These are phyloP conservation scores for Calonectria pteridis DNA, from an alignment of 2,329 filamentous ascomycete genomes.

Conservation along the genomic window DNA sequence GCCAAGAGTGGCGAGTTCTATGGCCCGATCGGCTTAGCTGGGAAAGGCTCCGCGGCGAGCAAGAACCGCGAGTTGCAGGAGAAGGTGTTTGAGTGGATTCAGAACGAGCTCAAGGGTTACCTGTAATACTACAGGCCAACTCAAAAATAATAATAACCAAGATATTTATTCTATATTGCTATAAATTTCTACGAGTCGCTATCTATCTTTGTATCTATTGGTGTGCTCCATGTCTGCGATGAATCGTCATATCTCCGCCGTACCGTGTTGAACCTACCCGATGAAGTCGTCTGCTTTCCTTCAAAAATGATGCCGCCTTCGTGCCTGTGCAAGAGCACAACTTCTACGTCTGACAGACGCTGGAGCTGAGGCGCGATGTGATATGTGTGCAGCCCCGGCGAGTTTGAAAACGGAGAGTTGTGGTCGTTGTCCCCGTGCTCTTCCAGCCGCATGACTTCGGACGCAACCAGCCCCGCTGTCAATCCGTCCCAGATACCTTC, in stretches of 20 bases:
- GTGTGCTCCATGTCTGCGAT: neutral
- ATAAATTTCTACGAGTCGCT: neutral
- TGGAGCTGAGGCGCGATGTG: neutral
- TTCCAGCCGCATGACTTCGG: neutral
- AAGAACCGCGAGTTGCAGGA: neutral
- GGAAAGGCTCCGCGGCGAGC: neutral
- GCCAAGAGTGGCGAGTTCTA: neutral
- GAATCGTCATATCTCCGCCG: neutral
- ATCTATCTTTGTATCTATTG: neutral
- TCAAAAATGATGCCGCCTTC: neutral
- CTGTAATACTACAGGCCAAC: neutral
- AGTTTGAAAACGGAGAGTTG: neutral
- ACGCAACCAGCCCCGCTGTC: neutral
- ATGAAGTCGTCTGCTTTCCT: neutral
- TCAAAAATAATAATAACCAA: neutral
- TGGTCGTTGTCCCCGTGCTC: neutral
- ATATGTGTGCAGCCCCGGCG: neutral
- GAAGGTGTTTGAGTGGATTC: slow-evolving; percentile 8
- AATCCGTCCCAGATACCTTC: neutral
- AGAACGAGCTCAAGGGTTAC: neutral
- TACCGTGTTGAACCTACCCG: neutral
- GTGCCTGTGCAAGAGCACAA: neutral
- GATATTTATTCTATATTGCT: neutral
- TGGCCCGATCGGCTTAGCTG: neutral
- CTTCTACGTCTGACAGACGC: neutral